A percentile compares a stretch with the other conserved stretches of the same genome.
These are phyloP conservation scores for Gastrolobium bilobum DNA, from an alignment of 306 rosid species.

Conservation along the genomic window DNA sequence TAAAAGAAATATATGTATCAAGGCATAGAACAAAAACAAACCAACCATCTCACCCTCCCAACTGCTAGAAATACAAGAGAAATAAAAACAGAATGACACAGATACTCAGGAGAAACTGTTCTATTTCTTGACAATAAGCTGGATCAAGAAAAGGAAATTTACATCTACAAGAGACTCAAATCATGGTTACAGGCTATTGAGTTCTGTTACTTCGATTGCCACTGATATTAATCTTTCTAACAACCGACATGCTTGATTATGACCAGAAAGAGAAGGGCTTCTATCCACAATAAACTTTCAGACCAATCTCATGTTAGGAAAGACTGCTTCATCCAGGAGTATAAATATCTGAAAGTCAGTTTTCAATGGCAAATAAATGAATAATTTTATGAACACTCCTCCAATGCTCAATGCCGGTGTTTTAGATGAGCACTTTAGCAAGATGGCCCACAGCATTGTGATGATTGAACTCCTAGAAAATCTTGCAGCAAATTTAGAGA, in stretches of 20 bases:
- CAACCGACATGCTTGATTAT: not conserved
- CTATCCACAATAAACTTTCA: slow-evolving; percentile 10
- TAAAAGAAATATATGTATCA: not conserved
- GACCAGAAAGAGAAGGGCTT: slow-evolving; percentile 1
- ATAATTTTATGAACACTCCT: not conserved
- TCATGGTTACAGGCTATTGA: slow-evolving; percentile 3
- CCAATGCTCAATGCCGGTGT: not conserved
- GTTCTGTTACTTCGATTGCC: not conserved
- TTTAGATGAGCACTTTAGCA: slow-evolving; percentile 24
- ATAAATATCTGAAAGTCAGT: slow-evolving; percentile 30
- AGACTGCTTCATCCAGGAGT: not conserved
- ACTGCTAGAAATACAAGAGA: slow-evolving; percentile 2
- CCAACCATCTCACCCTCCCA: slow-evolving; percentile 1
- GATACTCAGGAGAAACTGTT: not conserved
- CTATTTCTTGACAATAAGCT: not conserved
- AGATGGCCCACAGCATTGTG: slow-evolving; percentile 2
- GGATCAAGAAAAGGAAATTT: slow-evolving; percentile 9
- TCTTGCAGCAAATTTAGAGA: slow-evolving; percentile 41
- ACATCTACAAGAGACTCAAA: slow-evolving; percentile 32
- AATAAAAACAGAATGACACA: not conserved
- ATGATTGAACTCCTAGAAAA: slow-evolving; percentile 21
- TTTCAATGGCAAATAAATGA: slow-evolving; percentile 24
- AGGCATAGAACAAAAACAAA: slow-evolving; percentile 13
- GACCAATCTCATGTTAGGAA: not conserved
- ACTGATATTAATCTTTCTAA: not conserved